phyloP scores from a whole-genome alignment of 352 stramenopile genomes.

The Phytophthora tubulina region DNA sequence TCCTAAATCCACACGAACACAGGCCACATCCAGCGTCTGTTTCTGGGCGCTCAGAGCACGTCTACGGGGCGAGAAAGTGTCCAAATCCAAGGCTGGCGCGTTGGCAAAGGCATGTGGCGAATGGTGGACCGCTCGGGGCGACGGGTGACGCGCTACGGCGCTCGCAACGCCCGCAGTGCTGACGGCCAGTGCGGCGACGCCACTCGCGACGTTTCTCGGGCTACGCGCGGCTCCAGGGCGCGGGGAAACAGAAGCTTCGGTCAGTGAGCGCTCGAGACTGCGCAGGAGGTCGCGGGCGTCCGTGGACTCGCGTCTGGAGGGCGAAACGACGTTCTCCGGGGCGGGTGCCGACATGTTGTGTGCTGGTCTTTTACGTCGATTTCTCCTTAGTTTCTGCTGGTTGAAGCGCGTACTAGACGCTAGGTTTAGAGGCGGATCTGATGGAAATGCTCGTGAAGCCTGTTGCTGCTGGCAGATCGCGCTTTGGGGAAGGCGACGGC shows the following conservation, averaged over 20 bases:
- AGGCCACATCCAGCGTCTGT: slow-evolving; percentile 18
- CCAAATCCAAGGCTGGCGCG: slow-evolving; percentile 44
- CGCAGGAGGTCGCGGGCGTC: slow-evolving; percentile 37
- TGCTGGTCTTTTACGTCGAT: slow-evolving; percentile 2
- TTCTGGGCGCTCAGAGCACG: slow-evolving; percentile 44
- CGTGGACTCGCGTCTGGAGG: slow-evolving; percentile 12
- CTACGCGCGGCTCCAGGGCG: slow-evolving; percentile 8
- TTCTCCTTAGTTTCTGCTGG: slow-evolving; percentile 19
- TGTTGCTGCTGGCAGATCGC: slow-evolving; percentile 19
- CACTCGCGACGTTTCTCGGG: slow-evolving; percentile 18
- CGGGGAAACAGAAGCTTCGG: slow-evolving; percentile 25
- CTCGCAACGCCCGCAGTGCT: not conserved
- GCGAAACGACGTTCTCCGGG: slow-evolving; percentile 5
- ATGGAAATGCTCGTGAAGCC: slow-evolving; percentile 11
- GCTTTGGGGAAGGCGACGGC: slow-evolving; percentile 25
- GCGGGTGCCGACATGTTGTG: slow-evolving; percentile 10
- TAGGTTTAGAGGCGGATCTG: slow-evolving; percentile 9
- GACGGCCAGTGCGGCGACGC: slow-evolving; percentile 19
- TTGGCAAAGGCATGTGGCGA: slow-evolving; percentile 63
- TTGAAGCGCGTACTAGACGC: slow-evolving; percentile 27
- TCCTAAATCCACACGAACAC: slow-evolving; percentile 37
- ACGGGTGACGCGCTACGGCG: slow-evolving; percentile 34
- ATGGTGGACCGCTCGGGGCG: slow-evolving; percentile 70
- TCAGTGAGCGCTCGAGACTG: slow-evolving; percentile 34
- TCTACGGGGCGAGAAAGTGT: slow-evolving; percentile 70